phyloP scores from a whole-genome alignment of 148 eudicot species.

The Nyssa sinensis region DNA sequence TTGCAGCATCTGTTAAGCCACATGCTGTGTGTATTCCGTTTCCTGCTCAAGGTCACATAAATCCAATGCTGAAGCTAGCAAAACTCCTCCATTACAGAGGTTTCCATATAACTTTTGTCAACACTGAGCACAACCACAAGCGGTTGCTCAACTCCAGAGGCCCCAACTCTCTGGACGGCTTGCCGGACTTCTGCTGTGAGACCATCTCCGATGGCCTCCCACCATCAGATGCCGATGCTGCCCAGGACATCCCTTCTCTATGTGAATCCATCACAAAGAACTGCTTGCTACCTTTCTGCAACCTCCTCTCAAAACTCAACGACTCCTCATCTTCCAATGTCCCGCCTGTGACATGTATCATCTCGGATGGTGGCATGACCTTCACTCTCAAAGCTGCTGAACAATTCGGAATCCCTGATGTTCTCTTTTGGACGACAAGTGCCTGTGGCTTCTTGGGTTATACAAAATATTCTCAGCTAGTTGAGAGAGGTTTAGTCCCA shows the following conservation, averaged over 20 bases:
- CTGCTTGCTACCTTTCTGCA: conserved; percentile 24
- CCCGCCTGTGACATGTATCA: conserved; percentile 38
- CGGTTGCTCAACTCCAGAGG: conserved; percentile 39
- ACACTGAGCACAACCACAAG: conserved; percentile 37
- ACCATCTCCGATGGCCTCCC: conserved; percentile 51
- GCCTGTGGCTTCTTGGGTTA: conserved; percentile 42
- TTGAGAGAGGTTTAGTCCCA: conserved; percentile 33
- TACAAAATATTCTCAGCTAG: conserved; percentile 22
- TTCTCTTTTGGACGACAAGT: conserved; percentile 45
- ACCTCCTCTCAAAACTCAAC: conserved; percentile 26
- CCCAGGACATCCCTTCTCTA: conserved; percentile 32
- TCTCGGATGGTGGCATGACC: conserved; percentile 35
- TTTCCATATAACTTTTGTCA: conserved; percentile 46
- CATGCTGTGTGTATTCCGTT: conserved; percentile 47
- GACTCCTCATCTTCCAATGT: background rate
- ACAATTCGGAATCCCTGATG: conserved; percentile 37
- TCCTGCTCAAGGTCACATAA: conserved; percentile 51
- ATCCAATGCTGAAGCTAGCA: conserved; percentile 41
- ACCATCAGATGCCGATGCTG: conserved; percentile 20
- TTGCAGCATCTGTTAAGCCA: background rate
- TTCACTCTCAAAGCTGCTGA: conserved; percentile 35
- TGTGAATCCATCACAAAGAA: conserved; percentile 19
- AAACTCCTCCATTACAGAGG: conserved; percentile 39
- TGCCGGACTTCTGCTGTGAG: conserved; percentile 38
- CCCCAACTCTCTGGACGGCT: conserved; percentile 29